Evolutionary conservation across 2,329 filamentous ascomycete species (phyloP).

Genomic region (Fusarium sp.): DNA sequence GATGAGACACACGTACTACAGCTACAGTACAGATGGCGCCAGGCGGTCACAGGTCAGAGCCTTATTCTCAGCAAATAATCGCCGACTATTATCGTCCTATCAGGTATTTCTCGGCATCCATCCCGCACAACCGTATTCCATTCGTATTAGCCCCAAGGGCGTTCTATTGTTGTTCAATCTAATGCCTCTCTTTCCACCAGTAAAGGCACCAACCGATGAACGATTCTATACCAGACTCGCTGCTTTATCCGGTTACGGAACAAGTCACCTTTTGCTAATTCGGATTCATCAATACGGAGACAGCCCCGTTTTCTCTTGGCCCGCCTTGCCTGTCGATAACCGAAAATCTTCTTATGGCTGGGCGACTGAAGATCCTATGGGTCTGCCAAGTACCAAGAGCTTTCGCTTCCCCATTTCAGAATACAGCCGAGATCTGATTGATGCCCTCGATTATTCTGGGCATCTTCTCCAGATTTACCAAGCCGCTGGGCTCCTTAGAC

Average conservation of each 20-base stretch:
- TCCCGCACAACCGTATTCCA: constrained; percentile 40
- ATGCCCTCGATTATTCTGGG: constrained; percentile 14
- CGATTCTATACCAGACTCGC: not conserved
- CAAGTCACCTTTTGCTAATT: not conserved
- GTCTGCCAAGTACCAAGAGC: constrained; percentile 18
- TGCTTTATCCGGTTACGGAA: constrained; percentile 4
- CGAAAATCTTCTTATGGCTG: constrained; percentile 14
- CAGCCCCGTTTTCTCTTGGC: constrained; percentile 6
- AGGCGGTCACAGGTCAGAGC: not conserved
- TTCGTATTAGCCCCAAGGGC: not conserved
- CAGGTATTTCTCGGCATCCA: constrained; percentile 29
- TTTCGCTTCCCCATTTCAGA: constrained; percentile 13
- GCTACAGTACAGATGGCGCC: not conserved
- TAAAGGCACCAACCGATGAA: not conserved
- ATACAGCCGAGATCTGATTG: not conserved
- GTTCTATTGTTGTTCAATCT: constrained; percentile 2
- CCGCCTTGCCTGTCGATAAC: constrained; percentile 13
- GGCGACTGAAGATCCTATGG: constrained; percentile 8
- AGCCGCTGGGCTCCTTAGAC: not conserved
- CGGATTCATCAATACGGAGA: not conserved
- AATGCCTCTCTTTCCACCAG: not conserved
- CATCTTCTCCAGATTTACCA: constrained; percentile 26
- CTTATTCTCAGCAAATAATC: constrained; percentile 22
- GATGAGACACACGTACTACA: constrained; percentile 1
- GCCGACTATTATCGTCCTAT: constrained; percentile 3